Evolutionary conservation across 495 filamentous ascomycete species (phyloP).

Genomic region (Corynascus novoguineensis): DNA sequence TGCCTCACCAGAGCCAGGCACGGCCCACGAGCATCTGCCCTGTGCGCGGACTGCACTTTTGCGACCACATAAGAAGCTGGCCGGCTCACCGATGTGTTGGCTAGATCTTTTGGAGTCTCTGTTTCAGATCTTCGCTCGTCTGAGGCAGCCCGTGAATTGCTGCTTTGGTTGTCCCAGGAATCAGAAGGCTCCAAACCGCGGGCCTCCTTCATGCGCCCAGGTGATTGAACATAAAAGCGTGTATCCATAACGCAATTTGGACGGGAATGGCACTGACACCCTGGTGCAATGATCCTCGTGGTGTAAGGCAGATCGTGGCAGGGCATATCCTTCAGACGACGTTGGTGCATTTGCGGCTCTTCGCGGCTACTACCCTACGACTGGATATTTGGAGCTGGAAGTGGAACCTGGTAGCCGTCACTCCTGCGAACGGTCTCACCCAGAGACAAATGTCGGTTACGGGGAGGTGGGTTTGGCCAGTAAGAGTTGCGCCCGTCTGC

Average conservation of each 20-base stretch:
- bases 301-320: neutral
- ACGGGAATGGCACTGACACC: neutral
- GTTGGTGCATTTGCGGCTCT: neutral
- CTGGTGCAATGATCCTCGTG: neutral
- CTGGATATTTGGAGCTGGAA: neutral
- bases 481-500: neutral
- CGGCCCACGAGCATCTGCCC: neutral
- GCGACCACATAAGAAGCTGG: neutral
- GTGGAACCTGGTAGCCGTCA: neutral
- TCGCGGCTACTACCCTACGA: neutral
- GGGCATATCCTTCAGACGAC: neutral
- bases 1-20: neutral
- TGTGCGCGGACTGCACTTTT: neutral
- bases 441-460: neutral
- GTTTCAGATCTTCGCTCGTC: constrained; percentile 15
- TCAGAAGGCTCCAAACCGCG: neutral
- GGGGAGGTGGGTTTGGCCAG: neutral
- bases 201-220: neutral
- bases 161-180: neutral
- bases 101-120: neutral
- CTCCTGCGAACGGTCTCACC: neutral
- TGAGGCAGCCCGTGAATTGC: neutral
- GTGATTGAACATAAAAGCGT: neutral
- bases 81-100: neutral
- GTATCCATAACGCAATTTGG: no score